Percentiles rank a stretch among this genome's conserved stretches.
phyloP scores from a whole-genome alignment of 2,329 filamentous ascomycete genomes.

The Paraconiothyrium sp. region DNA sequence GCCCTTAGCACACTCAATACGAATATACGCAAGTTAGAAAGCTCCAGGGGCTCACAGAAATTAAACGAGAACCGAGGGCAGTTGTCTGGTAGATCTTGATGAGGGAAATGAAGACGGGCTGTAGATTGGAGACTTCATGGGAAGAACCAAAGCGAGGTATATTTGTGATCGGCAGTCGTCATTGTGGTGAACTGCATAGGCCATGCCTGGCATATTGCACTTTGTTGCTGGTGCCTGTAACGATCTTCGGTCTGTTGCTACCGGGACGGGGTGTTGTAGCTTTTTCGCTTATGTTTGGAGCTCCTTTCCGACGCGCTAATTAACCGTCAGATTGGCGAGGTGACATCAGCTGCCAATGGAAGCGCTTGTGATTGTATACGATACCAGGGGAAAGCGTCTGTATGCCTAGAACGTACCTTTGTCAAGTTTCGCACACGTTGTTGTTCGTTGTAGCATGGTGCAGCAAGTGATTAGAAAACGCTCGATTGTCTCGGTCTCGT shows the following conservation, averaged over 20 bases:
- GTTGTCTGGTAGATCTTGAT: constrained; percentile 6
- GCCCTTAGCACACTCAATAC: neutral
- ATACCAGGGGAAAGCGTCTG: neutral
- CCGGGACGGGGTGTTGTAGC: neutral
- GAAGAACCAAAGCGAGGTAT: neutral
- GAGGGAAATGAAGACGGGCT: constrained; percentile 4
- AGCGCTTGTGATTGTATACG: neutral
- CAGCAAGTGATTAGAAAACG: constrained; percentile 16
- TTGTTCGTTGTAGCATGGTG: neutral
- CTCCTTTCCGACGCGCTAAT: neutral
- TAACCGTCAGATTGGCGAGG: constrained; percentile 13
- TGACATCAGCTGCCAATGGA: neutral
- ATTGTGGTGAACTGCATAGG: neutral
- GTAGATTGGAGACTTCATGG: constrained; percentile 4
- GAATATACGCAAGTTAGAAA: neutral
- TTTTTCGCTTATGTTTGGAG: constrained; percentile 1
- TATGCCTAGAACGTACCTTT: neutral
- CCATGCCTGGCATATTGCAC: neutral
- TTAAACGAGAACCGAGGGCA: constrained; percentile 9
- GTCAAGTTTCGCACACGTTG: neutral
- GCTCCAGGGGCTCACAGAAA: constrained; percentile 2
- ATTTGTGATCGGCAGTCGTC: constrained; percentile 16
- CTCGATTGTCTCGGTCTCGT: constrained; percentile 24
- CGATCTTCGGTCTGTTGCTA: constrained; percentile 7
- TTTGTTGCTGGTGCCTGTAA: neutral